A percentile compares a stretch with the other conserved stretches of the same genome.
These are phyloP conservation scores for Polyporus tsugae DNA, from an alignment of 1,284 basidiomycete species.

Conservation along the genomic window DNA sequence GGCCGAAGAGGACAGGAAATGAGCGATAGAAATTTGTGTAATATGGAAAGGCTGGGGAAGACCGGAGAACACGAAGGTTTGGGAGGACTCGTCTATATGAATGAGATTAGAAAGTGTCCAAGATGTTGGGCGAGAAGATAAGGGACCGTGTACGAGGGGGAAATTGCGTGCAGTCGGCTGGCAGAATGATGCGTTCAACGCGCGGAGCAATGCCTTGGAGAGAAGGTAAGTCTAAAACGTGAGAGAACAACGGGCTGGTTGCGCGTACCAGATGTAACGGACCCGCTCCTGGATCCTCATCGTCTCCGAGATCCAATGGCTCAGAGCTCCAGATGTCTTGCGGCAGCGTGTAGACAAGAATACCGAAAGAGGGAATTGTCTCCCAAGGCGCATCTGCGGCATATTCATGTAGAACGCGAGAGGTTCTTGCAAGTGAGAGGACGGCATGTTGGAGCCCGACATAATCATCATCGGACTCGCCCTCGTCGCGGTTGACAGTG, in stretches of 20 bases:
- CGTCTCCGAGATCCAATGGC: neutral
- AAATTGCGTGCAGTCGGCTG: neutral
- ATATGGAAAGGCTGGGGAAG: neutral
- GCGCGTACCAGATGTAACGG: neutral
- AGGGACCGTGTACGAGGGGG: neutral
- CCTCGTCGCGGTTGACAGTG: neutral
- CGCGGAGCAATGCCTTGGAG: slow-evolving; percentile 1
- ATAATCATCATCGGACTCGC: neutral
- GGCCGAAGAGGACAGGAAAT: slow-evolving; percentile 11
- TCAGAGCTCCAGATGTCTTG: slow-evolving; percentile 1
- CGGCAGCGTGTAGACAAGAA: slow-evolving; percentile 16
- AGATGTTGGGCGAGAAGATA: neutral
- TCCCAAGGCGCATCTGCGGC: slow-evolving; percentile 20
- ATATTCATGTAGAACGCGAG: slow-evolving; percentile 17
- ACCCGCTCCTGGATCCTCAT: neutral
- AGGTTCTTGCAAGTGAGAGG: slow-evolving; percentile 15
- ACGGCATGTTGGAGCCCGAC: slow-evolving; percentile 5
- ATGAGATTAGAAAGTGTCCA: neutral
- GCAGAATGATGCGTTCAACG: slow-evolving; percentile 4
- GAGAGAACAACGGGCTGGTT: neutral
- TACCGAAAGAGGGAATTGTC: slow-evolving; percentile 13
- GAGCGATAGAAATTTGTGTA: slow-evolving; percentile 8
- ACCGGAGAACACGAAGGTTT: slow-evolving; percentile 9
- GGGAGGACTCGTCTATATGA: neutral
- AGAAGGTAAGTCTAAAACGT: neutral